These are phyloP conservation scores for Pluteus cervinus DNA, from an alignment of 768 basidiomycete genomes.

Conservation along the genomic window DNA sequence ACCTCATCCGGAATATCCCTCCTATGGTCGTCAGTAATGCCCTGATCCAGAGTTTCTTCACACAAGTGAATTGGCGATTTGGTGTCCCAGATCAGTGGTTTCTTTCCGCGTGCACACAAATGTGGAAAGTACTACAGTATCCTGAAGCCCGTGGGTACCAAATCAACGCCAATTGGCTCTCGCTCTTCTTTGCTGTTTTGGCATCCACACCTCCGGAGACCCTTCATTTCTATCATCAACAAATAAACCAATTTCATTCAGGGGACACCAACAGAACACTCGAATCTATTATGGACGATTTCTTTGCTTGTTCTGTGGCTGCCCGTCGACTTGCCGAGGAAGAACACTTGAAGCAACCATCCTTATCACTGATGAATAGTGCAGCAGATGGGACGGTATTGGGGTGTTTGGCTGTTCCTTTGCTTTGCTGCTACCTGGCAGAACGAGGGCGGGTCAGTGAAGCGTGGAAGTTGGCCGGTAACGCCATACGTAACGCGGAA, in stretches of 20 bases:
- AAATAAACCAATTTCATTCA: constrained; percentile 4
- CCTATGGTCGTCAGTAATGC: constrained; percentile 22
- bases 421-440: constrained; percentile 39
- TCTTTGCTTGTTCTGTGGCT: constrained; percentile 36
- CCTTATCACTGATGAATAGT: constrained; percentile 27
- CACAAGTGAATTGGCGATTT: constrained; percentile 42
- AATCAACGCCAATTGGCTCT: constrained; percentile 46
- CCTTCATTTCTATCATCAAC: too few species aligned
- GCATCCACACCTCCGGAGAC: constrained; percentile 37
- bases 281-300: constrained; percentile 8
- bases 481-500: constrained; percentile 31
- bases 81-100: constrained; percentile 48
- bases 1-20: constrained; percentile 29
- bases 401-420: constrained; percentile 37
- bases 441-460: constrained; percentile 43
- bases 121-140: constrained; percentile 39
- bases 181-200: constrained; percentile 42
- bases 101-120: constrained; percentile 30
- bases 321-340: constrained; percentile 43
- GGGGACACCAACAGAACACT: constrained; percentile 9
- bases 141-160: constrained; percentile 23
- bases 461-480: constrained; percentile 41
- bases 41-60: constrained; percentile 37
- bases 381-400: constrained; percentile 41
- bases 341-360: constrained; percentile 30